Evolutionary conservation across 2,329 filamentous ascomycete genomes (phyloP), one percentile per base, ranked within the genome.

Genomic region (Diplodia intermedia): DNA sequence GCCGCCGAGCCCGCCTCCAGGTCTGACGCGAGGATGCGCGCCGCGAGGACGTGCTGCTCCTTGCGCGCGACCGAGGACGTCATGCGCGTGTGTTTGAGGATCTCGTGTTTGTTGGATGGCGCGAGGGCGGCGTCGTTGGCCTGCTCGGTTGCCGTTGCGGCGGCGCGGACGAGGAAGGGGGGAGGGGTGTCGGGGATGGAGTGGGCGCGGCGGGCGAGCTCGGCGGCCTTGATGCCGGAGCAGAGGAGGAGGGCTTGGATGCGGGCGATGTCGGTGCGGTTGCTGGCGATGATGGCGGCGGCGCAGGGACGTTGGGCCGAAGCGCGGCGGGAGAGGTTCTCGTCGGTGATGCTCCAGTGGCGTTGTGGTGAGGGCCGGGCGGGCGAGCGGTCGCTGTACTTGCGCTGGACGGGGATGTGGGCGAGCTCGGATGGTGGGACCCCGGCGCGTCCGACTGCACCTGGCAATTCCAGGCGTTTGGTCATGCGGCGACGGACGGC

Each of bases 191-290:
- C 69, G 15, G 77, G 77, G 0, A 76, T 71, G 43, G 84, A 82
- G 54, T 89, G 80, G 4, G 90, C 89, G 56, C 90, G 87, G 4
- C 89, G 86, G 33, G 85, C 84, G 66, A 97, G 91, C 75, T 95
- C 92, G 74, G 89, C 89, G 0, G 94, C 94, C 80, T 96, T 97
- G 75, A 97, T 89, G n/a, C 93, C 94, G 0, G 93, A 92, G 70
- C 90, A 91, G 26, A 97, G 83, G 50, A 97, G 86, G 9, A 96
- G 83, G 0, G 92, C 87, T 68, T 89, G 86, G 2, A 94, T 85
- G n/a, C 93, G 89, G 18, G 91, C 91, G 65, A 97, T 86, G 72
- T 97, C 94, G n/a, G 87, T 72, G 86, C 88, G 11, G 85, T 75
- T 75, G 23, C 76, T 71, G n/a, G 70, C 68, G 9, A 72, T n/a